Evolutionary conservation across 352 stramenopile species (phyloP).

Genomic region (Phytophthora hybrid): DNA sequence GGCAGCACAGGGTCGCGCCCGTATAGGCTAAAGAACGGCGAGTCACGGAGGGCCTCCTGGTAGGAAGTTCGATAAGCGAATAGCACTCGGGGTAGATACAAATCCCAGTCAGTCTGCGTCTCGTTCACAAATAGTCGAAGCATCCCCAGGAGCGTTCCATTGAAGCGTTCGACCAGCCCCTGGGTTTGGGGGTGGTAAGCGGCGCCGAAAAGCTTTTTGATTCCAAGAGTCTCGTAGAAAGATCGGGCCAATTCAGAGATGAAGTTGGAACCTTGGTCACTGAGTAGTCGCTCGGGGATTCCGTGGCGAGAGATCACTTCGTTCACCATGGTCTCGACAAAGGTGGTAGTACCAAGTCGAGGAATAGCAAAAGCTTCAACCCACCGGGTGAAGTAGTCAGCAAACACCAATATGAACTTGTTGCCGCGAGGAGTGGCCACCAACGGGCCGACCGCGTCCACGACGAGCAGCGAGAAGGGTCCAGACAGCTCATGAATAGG

Average conservation of each 20-base stretch:
- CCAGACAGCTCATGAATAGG: slow-evolving; percentile 2
- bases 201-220: slow-evolving; percentile 4
- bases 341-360: background rate
- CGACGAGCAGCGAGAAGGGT: slow-evolving; percentile 16
- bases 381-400: background rate
- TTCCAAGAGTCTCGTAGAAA: slow-evolving; percentile 13
- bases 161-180: slow-evolving; percentile 12
- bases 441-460: slow-evolving; percentile 6
- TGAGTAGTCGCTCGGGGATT: slow-evolving; percentile 1
- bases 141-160: slow-evolving; percentile 12
- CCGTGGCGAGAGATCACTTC: slow-evolving; percentile 1
- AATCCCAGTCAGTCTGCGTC: slow-evolving; percentile 7
- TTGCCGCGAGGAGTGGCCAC: slow-evolving; percentile 2
- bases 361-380: slow-evolving; percentile 6
- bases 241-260: slow-evolving; percentile 3
- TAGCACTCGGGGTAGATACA: slow-evolving; percentile 2
- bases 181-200: slow-evolving; percentile 12
- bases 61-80: slow-evolving; percentile 15
- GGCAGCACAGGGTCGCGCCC: background rate
- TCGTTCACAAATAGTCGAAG: slow-evolving; percentile 11
- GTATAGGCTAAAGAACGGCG: slow-evolving; percentile 15
- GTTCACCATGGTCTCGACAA: background rate
- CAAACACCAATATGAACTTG: background rate
- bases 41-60: slow-evolving; percentile 2
- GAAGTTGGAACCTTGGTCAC: slow-evolving; percentile 13